These are phyloP conservation scores for Stagonosporopsis rhizophila DNA, from an alignment of 2,329 filamentous ascomycete species.

Conservation along the genomic window DNA sequence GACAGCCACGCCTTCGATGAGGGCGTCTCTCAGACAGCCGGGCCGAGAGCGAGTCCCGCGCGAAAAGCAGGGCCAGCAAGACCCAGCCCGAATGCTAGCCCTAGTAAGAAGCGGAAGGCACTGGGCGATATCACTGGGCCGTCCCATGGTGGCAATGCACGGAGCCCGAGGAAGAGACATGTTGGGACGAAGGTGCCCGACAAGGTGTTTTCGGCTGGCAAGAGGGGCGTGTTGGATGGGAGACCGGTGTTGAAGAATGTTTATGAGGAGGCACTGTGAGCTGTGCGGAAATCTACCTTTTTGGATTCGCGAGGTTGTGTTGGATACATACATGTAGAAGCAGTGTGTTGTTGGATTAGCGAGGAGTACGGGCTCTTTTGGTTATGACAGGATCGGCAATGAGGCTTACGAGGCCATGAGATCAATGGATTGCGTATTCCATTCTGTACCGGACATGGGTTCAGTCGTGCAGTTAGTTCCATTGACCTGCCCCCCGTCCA, in stretches of 20 bases:
- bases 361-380: too few species aligned
- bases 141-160: slow-evolving; percentile 19
- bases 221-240: slow-evolving; percentile 66
- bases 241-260: slow-evolving; percentile 77
- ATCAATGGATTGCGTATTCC: too few species aligned
- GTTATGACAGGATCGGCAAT: too few species aligned
- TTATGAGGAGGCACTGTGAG: slow-evolving; percentile 63
- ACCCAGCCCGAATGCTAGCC: slow-evolving; percentile 30
- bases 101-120: slow-evolving; percentile 43
- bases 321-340: too few species aligned
- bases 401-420: too few species aligned
- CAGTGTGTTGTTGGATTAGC: too few species aligned
- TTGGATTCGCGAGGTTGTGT: too few species aligned
- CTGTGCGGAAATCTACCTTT: too few species aligned
- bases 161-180: slow-evolving; percentile 26
- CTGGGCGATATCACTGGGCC: slow-evolving; percentile 33
- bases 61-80: background rate
- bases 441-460: too few species aligned
- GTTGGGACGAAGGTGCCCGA: slow-evolving; percentile 59
- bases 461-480: too few species aligned
- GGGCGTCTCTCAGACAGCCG: slow-evolving; percentile 49
- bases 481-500: too few species aligned
- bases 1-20: slow-evolving; percentile 74
- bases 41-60: slow-evolving; percentile 14
- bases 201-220: slow-evolving; percentile 65